phyloP scores from a whole-genome alignment of 2,329 filamentous ascomycete genomes.

The Colletotrichum trifolii region DNA sequence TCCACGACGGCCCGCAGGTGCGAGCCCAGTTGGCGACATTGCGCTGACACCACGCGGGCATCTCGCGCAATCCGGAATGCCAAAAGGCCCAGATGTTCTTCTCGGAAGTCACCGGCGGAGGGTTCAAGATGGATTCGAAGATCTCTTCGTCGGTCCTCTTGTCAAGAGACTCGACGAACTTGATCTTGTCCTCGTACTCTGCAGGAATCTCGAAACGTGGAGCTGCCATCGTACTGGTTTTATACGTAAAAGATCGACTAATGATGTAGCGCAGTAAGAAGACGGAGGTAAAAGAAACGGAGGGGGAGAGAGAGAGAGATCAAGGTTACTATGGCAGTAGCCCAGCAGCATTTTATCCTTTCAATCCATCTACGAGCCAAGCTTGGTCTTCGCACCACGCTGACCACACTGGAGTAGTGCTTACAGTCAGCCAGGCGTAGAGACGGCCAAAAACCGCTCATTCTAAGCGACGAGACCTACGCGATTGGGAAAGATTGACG shows the following conservation, averaged over 20 bases:
- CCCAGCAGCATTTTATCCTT: no score
- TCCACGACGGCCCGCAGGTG: conserved; percentile 51
- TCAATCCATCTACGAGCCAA: no score
- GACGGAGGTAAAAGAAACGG: background rate
- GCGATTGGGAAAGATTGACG: no score
- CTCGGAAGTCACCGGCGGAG: conserved; percentile 48
- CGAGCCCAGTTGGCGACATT: conserved; percentile 55
- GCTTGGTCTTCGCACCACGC: no score
- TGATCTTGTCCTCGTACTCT: conserved; percentile 18
- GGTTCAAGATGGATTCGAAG: conserved; percentile 40
- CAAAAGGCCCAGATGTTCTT: conserved; percentile 60
- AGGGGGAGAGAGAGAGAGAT: no score
- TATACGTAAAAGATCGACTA: no score
- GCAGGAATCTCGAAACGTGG: conserved; percentile 6
- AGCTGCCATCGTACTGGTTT: conserved; percentile 1
- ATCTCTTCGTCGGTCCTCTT: conserved; percentile 44
- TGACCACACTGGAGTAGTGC: no score
- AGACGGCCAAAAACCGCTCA: no score
- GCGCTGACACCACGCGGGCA: conserved; percentile 52
- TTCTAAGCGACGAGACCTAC: no score
- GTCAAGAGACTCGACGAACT: conserved; percentile 16
- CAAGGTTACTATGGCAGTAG: no score
- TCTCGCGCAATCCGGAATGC: conserved; percentile 49
- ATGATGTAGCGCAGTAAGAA: no score
- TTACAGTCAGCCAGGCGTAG: no score